Base-by-base conservation (phyloP, 495 filamentous ascomycete species). In the Astrocystis sublimbata region DNA sequence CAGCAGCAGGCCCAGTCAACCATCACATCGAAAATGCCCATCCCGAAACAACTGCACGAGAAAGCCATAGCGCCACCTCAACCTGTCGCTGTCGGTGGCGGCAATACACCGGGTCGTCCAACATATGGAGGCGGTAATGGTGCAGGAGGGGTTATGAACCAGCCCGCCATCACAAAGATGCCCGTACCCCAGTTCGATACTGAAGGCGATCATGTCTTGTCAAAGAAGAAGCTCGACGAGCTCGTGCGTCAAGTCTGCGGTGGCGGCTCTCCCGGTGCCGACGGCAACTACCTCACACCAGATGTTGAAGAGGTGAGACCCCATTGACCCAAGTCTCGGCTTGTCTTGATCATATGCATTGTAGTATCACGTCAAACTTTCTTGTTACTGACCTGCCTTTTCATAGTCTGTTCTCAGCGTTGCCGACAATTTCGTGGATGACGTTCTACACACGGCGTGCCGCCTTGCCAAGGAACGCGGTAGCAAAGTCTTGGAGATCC, bases 211-310 rank as follows among this genome's bases (percentile, higher is more conserved):
- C 85, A 92, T 21, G 86, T 98, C 2, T 80, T 98, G 15, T 93
- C 87, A 76, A 96, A 96, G 85, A 93, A 93, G 78, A 97, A 96
- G 80, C 84, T 98, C 35, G 92, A 98, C 72, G 93, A 97, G 70
- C 81, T 98, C 30, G 92, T 97, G 4, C 87, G 92, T 46, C 92
- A 97, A 74, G 93, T 98, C 53, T 94, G 91, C 28, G 92, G 92
- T 53, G 88, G 88, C 26, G 87, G 81, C 5, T 84, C 89, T 35
- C 89, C 88, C 15, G 82, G 86, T 58, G 85, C 85, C 21, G 86
- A 86, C 55, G 84, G 83, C 40, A 87, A 88, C 69, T 76, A 80
- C 33, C 76, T 97, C 54, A 89, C 90, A 41, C 89, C 94, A 0
- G 94, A 97, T 67, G 92, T 96, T 55, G 94, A 98, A 82, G 92